These are phyloP conservation scores for Epichloe bromicola DNA, from an alignment of 2,329 filamentous ascomycete species.

Conservation along the genomic window DNA sequence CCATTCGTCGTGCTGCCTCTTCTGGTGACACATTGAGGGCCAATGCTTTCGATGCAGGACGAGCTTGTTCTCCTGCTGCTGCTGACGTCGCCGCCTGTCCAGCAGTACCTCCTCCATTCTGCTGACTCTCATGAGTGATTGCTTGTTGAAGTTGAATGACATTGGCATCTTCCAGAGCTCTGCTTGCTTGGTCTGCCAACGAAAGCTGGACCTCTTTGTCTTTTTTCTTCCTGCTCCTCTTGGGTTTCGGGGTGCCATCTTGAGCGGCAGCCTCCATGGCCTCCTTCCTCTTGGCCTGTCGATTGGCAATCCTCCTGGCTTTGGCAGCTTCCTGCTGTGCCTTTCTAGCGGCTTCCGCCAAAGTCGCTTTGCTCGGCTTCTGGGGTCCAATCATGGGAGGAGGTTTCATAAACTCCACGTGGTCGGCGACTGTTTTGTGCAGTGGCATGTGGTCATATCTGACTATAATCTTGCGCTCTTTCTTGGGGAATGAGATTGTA, in stretches of 20 bases:
- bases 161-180: conserved; percentile 3
- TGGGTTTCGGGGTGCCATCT: conserved; percentile 12
- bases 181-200: conserved; percentile 5
- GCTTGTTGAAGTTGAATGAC: conserved; percentile 2
- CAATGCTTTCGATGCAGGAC: conserved; percentile 9
- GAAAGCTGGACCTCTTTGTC: conserved; percentile 8
- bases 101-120: not conserved
- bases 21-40: conserved; percentile 26
- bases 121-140: not conserved
- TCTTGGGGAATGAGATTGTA: conserved; percentile 35
- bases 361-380: conserved; percentile 8
- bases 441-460: conserved; percentile 44
- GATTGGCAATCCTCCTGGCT: conserved; percentile 11
- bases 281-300: conserved; percentile 15
- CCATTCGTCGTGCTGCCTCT: conserved; percentile 36
- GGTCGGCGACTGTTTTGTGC: conserved; percentile 41
- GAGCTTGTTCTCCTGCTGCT: conserved; percentile 1
- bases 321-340: conserved; percentile 15
- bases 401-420: conserved; percentile 34
- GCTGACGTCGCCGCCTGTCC: not conserved
- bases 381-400: conserved; percentile 22
- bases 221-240: conserved; percentile 14
- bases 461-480: conserved; percentile 33
- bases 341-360: conserved; percentile 8
- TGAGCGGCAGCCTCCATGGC: conserved; percentile 6